A percentile compares a stretch with the other conserved stretches of the same genome.
Conservation (phyloP, 2,329 filamentous ascomycete species). For the Alternaria arborescens region DNA sequence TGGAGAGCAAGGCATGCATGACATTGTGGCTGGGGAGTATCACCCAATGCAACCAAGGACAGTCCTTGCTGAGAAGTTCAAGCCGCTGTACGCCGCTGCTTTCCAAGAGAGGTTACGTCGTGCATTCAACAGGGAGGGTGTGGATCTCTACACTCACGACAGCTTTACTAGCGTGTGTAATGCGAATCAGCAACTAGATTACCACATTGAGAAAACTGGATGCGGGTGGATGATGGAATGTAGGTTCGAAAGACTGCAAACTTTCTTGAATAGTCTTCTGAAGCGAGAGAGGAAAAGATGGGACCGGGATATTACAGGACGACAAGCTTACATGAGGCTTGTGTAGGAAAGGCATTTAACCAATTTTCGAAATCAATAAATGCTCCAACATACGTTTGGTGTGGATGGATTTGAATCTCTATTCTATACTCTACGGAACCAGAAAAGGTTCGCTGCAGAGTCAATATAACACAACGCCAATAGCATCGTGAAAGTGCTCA, state of each 20-base stretch:
- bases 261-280: background rate
- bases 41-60: accelerated
- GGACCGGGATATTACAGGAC: no score
- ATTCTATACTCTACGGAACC: no score
- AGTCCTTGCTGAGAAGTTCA: background rate
- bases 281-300: background rate
- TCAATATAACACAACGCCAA: no score
- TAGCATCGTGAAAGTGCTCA: no score
- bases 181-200: background rate
- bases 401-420: no score
- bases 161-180: background rate
- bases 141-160: background rate
- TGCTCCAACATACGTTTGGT: no score
- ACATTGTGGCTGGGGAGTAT: background rate
- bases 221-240: background rate
- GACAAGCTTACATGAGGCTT: no score
- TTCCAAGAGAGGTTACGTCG: background rate
- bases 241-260: background rate
- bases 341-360: accelerated
- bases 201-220: background rate
- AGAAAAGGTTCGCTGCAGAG: no score
- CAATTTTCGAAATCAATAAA: accelerated
- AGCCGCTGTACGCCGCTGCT: background rate
- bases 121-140: background rate
- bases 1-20: background rate